Percentiles rank a stretch among this genome's conserved stretches.
Conservation (phyloP, 2,329 filamentous ascomycete species). For the Colletotrichum orbiculare region DNA sequence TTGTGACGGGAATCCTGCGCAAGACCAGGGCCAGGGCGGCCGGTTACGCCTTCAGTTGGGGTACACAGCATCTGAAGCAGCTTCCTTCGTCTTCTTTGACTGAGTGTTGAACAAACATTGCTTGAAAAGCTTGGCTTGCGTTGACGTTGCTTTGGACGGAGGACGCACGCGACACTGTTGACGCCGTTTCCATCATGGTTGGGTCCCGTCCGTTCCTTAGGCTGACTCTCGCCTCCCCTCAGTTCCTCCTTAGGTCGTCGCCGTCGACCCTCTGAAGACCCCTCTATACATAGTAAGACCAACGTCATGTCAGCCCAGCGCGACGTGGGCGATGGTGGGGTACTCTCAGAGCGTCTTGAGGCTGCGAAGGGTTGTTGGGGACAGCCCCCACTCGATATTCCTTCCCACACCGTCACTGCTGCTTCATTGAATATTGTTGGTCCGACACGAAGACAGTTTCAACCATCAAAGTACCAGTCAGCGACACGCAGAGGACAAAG, state of each 20-base stretch:
- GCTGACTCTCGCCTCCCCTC: conserved; percentile 7
- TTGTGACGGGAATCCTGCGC: background rate
- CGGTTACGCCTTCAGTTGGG: background rate
- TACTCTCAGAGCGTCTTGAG: conserved; percentile 16
- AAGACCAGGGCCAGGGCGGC: conserved; percentile 9
- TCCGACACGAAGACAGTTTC: too few species aligned
- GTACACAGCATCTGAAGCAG: conserved; percentile 13
- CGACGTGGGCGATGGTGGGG: conserved; percentile 30
- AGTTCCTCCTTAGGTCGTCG: too few species aligned
- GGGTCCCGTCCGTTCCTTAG: conserved; percentile 4
- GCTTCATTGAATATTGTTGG: too few species aligned
- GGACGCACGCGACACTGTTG: conserved; percentile 33
- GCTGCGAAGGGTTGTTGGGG: conserved; percentile 5
- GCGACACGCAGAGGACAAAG: too few species aligned
- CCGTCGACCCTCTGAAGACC: conserved; percentile 11
- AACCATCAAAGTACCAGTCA: too few species aligned
- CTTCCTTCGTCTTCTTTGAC: background rate
- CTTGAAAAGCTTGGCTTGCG: conserved; percentile 13
- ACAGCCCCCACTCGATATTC: conserved; percentile 4
- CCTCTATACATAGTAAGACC: conserved; percentile 20
- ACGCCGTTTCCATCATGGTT: conserved; percentile 4
- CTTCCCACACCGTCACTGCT: background rate
- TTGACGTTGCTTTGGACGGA: conserved; percentile 7
- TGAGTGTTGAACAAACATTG: background rate
- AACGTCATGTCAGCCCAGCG: conserved; percentile 26